Evolutionary conservation across 768 basidiomycete genomes (phyloP).

Genomic region (Boletus coccyginus): DNA sequence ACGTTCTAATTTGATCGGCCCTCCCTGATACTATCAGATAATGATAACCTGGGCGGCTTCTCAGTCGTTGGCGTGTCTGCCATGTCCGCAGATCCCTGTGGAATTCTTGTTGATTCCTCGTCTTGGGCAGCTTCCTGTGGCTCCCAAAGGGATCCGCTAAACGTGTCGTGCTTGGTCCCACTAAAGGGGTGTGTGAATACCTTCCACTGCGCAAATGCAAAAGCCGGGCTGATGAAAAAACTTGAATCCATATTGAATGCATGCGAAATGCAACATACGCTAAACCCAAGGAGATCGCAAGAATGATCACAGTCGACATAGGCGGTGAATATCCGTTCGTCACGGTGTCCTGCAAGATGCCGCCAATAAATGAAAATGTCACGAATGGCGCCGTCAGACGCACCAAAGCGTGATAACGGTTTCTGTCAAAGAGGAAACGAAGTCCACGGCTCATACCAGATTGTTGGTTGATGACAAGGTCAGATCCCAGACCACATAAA

Average conservation of each 20-base stretch:
- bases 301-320: conserved; percentile 45
- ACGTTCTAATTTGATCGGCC: conserved; percentile 3
- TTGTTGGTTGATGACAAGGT: conserved; percentile 56
- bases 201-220: conserved; percentile 54
- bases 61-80: conserved; percentile 21
- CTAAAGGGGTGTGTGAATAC: conserved; percentile 51
- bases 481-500: conserved; percentile 51
- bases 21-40: conserved; percentile 7
- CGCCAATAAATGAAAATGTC: neutral
- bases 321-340: conserved; percentile 50
- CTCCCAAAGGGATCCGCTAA: conserved; percentile 26
- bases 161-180: conserved; percentile 24
- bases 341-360: conserved; percentile 42
- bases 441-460: conserved; percentile 62
- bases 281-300: conserved; percentile 51
- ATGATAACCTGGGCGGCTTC: conserved; percentile 8
- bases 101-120: conserved; percentile 17
- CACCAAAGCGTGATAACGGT: conserved; percentile 54
- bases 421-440: conserved; percentile 61
- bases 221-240: conserved; percentile 40
- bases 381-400: conserved; percentile 18
- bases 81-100: conserved; percentile 8
- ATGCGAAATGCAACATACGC: conserved; percentile 42
- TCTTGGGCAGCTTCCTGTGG: conserved; percentile 20
- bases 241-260: neutral